Conservation (phyloP, 306 rosid genomes). For the Cicer chorassanicum region DNA sequence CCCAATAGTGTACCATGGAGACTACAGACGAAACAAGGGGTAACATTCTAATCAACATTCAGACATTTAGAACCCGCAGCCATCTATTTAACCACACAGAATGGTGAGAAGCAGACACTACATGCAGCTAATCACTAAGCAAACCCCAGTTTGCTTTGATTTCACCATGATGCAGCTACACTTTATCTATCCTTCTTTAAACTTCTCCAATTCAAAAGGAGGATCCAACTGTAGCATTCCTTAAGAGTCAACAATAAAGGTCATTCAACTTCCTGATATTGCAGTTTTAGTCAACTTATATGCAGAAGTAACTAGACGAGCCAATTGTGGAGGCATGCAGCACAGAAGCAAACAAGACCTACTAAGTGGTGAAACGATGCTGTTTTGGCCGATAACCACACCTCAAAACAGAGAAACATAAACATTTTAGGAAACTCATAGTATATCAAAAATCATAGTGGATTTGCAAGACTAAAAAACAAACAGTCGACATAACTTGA, state of each 20-base stretch:
- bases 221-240: constrained; percentile 43
- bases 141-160: constrained; percentile 38
- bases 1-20: constrained; percentile 36
- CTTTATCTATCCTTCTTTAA: constrained; percentile 45
- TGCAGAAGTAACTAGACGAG: constrained; percentile 66
- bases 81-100: constrained; percentile 37
- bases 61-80: constrained; percentile 41
- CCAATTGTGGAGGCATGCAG: constrained; percentile 55
- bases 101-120: constrained; percentile 43
- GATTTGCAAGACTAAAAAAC: constrained; percentile 32
- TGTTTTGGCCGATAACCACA: constrained; percentile 66
- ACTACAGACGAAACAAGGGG: constrained; percentile 26
- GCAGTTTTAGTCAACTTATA: constrained; percentile 49
- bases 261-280: constrained; percentile 46
- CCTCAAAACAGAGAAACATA: constrained; percentile 79
- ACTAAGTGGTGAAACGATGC: constrained; percentile 57
- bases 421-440: constrained; percentile 54
- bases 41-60: constrained; percentile 25
- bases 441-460: constrained; percentile 43
- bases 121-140: constrained; percentile 33
- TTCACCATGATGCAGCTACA: constrained; percentile 47
- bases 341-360: constrained; percentile 69
- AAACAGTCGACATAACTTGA: constrained; percentile 43
- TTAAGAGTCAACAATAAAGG: constrained; percentile 52
- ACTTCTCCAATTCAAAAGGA: constrained; percentile 44